These are phyloP conservation scores for Geosmithia putterillii DNA, from an alignment of 2,329 filamentous ascomycete genomes.

Conservation along the genomic window DNA sequence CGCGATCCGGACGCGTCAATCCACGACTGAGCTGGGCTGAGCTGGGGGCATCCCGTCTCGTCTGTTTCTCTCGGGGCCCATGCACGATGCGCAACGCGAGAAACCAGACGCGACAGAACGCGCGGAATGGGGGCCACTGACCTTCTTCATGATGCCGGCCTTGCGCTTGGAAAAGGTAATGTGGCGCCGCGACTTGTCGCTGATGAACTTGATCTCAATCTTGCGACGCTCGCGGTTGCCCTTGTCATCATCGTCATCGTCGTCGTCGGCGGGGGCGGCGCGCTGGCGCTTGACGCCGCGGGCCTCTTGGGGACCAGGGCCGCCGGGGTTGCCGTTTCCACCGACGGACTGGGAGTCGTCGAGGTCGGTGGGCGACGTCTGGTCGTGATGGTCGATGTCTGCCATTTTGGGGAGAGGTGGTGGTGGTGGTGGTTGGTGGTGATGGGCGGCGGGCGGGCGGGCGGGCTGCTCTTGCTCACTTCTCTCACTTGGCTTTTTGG, in stretches of 20 bases:
- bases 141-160: constrained; percentile 99
- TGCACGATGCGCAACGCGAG: background rate
- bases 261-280: constrained; percentile 74
- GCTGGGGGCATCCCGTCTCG: too few species aligned
- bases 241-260: constrained; percentile 97
- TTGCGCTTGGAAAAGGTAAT: constrained; percentile 99
- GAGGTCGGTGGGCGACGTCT: constrained; percentile 62
- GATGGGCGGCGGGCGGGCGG: too few species aligned
- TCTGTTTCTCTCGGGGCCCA: background rate
- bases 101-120: background rate
- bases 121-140: constrained; percentile 31
- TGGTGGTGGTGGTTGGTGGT: too few species aligned
- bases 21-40: too few species aligned
- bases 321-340: constrained; percentile 59
- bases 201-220: constrained; percentile 99
- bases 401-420: constrained; percentile 49
- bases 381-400: constrained; percentile 70
- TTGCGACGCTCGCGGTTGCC: constrained; percentile 94
- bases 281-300: constrained; percentile 86
- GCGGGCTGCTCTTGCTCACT: too few species aligned
- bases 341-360: constrained; percentile 63
- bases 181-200: constrained; percentile 97
- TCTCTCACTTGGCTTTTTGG: too few species aligned
- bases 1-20: too few species aligned
- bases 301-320: constrained; percentile 49